Percentiles rank a stretch among this genome's conserved stretches.
Evolutionary conservation across 495 filamentous ascomycete species (phyloP).

Genomic region (Paragyromitra xinjiangensis): DNA sequence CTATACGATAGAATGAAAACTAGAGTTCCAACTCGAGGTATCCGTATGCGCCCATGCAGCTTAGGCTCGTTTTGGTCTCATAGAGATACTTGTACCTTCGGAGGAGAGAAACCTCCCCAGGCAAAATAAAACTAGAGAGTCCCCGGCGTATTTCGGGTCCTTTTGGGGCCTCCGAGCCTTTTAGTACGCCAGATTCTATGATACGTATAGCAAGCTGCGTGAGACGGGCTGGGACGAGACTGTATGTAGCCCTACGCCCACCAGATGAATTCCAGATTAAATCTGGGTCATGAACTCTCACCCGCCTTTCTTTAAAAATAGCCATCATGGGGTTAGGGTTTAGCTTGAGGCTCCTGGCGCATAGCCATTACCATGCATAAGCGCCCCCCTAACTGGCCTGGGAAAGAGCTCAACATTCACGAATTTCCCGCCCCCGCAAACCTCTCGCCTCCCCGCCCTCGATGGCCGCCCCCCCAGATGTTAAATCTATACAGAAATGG

Average conservation of each 20-base stretch:
- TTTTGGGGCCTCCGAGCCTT: too few relatives aligned
- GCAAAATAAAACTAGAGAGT: too few relatives aligned
- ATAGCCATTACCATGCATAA: conserved; percentile 4
- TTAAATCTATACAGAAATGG: conserved; percentile 49
- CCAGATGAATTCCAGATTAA: not conserved
- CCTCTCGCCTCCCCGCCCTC: not conserved
- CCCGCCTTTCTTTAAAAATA: conserved; percentile 9
- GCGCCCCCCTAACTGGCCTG: not conserved
- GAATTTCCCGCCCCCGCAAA: conserved; percentile 2
- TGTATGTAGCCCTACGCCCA: not conserved
- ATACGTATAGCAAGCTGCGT: too few relatives aligned
- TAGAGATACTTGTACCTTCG: too few relatives aligned
- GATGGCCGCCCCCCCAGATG: conserved; percentile 49
- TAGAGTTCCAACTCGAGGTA: too few relatives aligned
- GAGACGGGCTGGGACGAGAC: not conserved
- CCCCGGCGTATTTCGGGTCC: too few relatives aligned
- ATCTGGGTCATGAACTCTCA: conserved; percentile 12
- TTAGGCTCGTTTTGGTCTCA: too few relatives aligned
- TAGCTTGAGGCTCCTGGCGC: conserved; percentile 1
- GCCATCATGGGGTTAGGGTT: conserved; percentile 1
- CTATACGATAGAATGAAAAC: too few relatives aligned
- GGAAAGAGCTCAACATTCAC: conserved; percentile 7
- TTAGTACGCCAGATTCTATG: too few relatives aligned
- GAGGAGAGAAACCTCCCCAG: too few relatives aligned
- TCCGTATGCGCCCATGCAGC: too few relatives aligned